Conservation (phyloP, 148 eudicot genomes). For the Chenopodium suecicum region DNA sequence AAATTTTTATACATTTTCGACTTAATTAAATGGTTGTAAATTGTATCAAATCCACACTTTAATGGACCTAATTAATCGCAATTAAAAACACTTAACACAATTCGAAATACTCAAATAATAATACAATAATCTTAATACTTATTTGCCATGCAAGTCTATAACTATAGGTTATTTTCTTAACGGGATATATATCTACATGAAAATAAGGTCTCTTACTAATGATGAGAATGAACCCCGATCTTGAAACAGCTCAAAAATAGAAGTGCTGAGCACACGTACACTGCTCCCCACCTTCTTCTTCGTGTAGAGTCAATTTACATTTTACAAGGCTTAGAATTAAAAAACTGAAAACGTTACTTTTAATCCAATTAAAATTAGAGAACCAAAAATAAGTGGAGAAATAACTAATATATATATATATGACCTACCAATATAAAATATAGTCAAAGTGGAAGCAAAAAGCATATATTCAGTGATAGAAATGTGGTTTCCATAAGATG, state of each 20-base stretch:
- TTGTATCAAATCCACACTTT: too few species aligned
- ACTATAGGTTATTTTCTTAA: too few species aligned
- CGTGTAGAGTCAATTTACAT: not conserved
- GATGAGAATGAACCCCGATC: not conserved
- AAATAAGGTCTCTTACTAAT: too few species aligned
- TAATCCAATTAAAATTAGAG: not conserved
- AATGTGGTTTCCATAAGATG: slow-evolving; percentile 14
- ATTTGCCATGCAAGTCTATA: too few species aligned
- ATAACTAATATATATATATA: not conserved
- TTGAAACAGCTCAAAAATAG: not conserved
- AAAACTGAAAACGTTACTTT: too few species aligned
- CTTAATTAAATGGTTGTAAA: too few species aligned
- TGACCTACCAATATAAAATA: slow-evolving; percentile 3
- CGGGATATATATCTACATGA: too few species aligned
- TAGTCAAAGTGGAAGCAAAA: slow-evolving; percentile 11
- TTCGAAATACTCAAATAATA: too few species aligned
- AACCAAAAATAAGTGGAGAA: not conserved
- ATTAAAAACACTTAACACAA: too few species aligned
- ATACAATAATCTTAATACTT: too few species aligned
- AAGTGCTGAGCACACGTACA: not conserved
- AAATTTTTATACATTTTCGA: too few species aligned
- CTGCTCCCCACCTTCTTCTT: not conserved
- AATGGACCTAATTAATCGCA: too few species aligned
- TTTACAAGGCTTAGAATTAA: not conserved
- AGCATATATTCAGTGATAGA: not conserved